Base-by-base conservation (phyloP, 768 basidiomycete genomes). In the Steccherinum ochraceum region DNA sequence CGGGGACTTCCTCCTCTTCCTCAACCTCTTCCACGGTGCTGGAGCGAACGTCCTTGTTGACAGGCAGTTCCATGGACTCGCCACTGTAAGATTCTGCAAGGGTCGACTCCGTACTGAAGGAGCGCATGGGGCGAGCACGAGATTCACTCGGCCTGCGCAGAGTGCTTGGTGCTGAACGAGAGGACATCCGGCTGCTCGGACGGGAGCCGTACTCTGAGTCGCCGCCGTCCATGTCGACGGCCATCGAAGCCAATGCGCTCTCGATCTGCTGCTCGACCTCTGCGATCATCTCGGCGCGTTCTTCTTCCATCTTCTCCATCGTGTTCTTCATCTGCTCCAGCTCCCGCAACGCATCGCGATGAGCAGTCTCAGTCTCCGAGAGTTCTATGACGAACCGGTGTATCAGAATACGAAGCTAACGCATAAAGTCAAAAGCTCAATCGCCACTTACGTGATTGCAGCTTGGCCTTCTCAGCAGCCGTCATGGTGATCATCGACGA, bases 231-330 rank as follows among this genome's bases (percentile, higher is more conserved):
- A 86, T 73, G 56, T 84, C 86, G 52, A 90, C 84, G 21, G 84
- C 83, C 89, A 93, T 91, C 21, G 86, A 86, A 23, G 80, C 84
- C 46, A 93, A 74, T 0, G 91, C 90, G 51, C 86, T 78, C 66
- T 92, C 90, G 59, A 93, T 93, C 70, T 93, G 90, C 23, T 86
- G 87, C 63, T 93, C 90, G 20, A 93, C 89, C 68, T 93, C 90
- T n/a, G 88, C 89, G 40, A 93, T 84, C 90, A 91, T 89, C 61
- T 85, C 86, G 48, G 84, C 80, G 55, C 90, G 87, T 69, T 88
- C 91, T 60, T 80, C 71, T 64, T 93, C 90, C 89, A 93, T 91
- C 61, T 69, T 80, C 41, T 90, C 88, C 88, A 93, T 93, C 3
- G 79, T 80, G 7, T 81, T 76, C 55, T 80, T 81, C 93, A 96